Conservation (phyloP, 2,329 filamentous ascomycete genomes). For the Botryosphaeria dothidea region DNA sequence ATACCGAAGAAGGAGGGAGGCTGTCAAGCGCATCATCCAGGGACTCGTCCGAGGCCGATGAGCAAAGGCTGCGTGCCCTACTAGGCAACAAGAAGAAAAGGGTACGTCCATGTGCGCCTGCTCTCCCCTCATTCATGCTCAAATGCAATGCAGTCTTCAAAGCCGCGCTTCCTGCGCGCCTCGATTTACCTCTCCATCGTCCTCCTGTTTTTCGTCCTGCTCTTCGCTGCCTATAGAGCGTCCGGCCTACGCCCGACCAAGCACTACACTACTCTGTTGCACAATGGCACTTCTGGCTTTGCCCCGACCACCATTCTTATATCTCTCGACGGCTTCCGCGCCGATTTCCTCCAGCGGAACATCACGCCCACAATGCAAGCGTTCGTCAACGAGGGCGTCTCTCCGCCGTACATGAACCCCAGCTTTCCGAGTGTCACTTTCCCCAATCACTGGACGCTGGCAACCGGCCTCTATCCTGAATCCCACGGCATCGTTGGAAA, state of each 20-base stretch:
- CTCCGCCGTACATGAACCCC: constrained; percentile 87
- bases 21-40: constrained; percentile 52
- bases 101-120: not conserved
- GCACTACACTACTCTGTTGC: constrained; percentile 37
- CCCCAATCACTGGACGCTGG: constrained; percentile 89
- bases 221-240: constrained; percentile 59
- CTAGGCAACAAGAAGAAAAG: constrained; percentile 38
- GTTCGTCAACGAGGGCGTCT: constrained; percentile 80
- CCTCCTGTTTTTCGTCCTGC: constrained; percentile 56
- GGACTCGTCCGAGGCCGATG: constrained; percentile 47
- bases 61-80: constrained; percentile 56
- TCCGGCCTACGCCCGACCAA: constrained; percentile 19
- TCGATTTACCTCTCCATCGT: constrained; percentile 47
- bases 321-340: constrained; percentile 92
- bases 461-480: constrained; percentile 90
- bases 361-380: constrained; percentile 80
- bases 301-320: constrained; percentile 90
- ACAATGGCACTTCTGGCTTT: constrained; percentile 87
- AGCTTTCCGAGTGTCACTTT: constrained; percentile 97
- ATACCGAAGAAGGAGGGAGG: constrained; percentile 81
- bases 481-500: constrained; percentile 92
- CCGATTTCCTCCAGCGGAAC: constrained; percentile 83
- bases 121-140: not conserved
- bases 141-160: not conserved
- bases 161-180: constrained; percentile 39